Conservation (phyloP, 371 early-diverging fungal genomes). For the Rhizopus arrhizus region DNA sequence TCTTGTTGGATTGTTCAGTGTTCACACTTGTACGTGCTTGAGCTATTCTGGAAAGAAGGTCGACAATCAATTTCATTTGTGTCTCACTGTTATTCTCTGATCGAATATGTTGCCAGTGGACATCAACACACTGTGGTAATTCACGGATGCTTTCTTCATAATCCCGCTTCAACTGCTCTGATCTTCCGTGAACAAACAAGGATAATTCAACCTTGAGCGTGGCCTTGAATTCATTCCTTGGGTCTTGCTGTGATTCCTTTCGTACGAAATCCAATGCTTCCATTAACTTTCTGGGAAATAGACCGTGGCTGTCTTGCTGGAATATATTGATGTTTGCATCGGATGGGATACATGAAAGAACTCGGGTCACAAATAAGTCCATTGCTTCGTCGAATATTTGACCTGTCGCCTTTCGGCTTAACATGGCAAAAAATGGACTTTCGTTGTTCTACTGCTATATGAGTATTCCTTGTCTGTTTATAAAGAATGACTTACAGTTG, state of each 20-base stretch:
- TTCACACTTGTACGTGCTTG: not conserved
- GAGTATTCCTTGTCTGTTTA: not conserved
- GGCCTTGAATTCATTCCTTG: constrained; percentile 24
- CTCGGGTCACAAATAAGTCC: not conserved
- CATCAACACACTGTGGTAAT: constrained; percentile 28
- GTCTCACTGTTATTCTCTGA: no score
- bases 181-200: constrained; percentile 27
- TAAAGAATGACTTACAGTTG: constrained; percentile 1
- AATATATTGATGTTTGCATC: constrained; percentile 7
- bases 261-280: constrained; percentile 12
- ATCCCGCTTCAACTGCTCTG: constrained; percentile 16
- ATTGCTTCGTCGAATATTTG: not conserved
- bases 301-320: not conserved
- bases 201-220: constrained; percentile 31
- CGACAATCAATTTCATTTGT: not conserved
- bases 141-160: constrained; percentile 1
- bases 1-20: constrained; percentile 7
- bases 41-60: not conserved
- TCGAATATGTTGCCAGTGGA: constrained; percentile 32
- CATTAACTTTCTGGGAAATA: not conserved
- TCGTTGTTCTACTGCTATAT: not conserved
- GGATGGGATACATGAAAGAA: constrained; percentile 4
- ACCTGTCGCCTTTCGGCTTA: constrained; percentile 7
- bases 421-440: constrained; percentile 23
- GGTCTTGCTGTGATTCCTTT: constrained; percentile 11